Percentiles rank a stretch among this genome's conserved stretches.
Conservation (phyloP, 108 stramenopile genomes). For the Nannochloropsis oceanica region DNA sequence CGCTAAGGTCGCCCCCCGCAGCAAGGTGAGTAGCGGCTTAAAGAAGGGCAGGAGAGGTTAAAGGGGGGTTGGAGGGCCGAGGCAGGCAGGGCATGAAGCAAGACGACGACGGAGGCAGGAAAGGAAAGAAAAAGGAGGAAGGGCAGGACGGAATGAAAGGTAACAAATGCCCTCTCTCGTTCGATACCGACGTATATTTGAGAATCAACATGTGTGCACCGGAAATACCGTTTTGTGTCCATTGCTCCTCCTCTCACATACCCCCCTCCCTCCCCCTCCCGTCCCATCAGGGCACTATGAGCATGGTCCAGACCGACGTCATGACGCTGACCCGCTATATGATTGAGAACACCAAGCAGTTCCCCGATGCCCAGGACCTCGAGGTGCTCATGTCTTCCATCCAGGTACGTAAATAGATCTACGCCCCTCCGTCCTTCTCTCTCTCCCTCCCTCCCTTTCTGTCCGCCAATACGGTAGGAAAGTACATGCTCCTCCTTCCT, state of each 20-base stretch:
- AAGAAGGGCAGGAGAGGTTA: no score
- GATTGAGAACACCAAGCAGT: not conserved
- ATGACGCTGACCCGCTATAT: not conserved
- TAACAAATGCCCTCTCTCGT: no score
- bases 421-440: not conserved
- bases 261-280: not conserved
- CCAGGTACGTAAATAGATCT: not conserved
- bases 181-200: no score
- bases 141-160: no score
- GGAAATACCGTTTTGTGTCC: no score
- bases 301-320: not conserved
- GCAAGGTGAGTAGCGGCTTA: not conserved
- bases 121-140: no score
- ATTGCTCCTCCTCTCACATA: not conserved
- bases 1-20: not conserved
- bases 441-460: not conserved
- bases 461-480: no score
- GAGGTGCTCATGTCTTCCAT: slow-evolving; percentile 47
- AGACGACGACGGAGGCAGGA: no score
- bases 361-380: slow-evolving; percentile 24
- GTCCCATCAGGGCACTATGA: not conserved
- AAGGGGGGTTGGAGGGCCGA: no score
- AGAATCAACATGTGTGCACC: no score
- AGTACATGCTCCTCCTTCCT: no score
- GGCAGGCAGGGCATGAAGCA: no score